phyloP scores from a whole-genome alignment of 441 rosid species.

The Jatropha podagrica region DNA sequence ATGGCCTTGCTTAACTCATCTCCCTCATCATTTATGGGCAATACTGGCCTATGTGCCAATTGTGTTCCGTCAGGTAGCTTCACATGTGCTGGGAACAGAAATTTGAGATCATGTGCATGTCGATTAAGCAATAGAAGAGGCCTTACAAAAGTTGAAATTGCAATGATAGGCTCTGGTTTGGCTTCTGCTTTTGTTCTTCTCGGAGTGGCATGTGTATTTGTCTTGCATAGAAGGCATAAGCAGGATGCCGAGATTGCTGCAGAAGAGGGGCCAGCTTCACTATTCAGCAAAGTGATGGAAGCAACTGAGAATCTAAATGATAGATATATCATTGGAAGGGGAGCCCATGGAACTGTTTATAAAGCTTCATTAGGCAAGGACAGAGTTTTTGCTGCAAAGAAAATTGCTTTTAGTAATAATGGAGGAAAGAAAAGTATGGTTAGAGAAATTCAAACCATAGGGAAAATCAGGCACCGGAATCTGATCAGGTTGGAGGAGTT shows the following conservation, averaged over 20 bases:
- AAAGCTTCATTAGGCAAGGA: conserved; percentile 51
- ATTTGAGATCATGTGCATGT: conserved; percentile 42
- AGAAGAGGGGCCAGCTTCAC: conserved; percentile 47
- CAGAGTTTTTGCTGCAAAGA: conserved; percentile 59
- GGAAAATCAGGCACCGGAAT: conserved; percentile 68
- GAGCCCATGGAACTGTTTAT: conserved; percentile 74
- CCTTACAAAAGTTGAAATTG: conserved; percentile 33
- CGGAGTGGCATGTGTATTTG: conserved; percentile 36
- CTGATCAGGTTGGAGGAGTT: conserved; percentile 71
- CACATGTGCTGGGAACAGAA: conserved; percentile 30
- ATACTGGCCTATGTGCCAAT: conserved; percentile 56
- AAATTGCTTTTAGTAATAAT: conserved; percentile 43
- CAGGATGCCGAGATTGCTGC: conserved; percentile 37
- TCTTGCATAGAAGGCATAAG: conserved; percentile 28
- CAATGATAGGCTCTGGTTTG: conserved; percentile 42
- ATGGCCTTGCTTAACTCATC: conserved; percentile 37
- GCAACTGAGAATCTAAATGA: conserved; percentile 72
- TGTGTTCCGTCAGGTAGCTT: conserved; percentile 29
- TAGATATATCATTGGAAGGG: conserved; percentile 63
- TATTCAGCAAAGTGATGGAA: conserved; percentile 51
- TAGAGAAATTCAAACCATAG: conserved; percentile 65
- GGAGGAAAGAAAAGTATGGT: conserved; percentile 55
- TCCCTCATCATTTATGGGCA: conserved; percentile 54
- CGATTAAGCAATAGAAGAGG: conserved; percentile 28
- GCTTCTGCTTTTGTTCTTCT: conserved; percentile 32